Conservation (phyloP, 1,284 basidiomycete species). For the Somion occarium region DNA sequence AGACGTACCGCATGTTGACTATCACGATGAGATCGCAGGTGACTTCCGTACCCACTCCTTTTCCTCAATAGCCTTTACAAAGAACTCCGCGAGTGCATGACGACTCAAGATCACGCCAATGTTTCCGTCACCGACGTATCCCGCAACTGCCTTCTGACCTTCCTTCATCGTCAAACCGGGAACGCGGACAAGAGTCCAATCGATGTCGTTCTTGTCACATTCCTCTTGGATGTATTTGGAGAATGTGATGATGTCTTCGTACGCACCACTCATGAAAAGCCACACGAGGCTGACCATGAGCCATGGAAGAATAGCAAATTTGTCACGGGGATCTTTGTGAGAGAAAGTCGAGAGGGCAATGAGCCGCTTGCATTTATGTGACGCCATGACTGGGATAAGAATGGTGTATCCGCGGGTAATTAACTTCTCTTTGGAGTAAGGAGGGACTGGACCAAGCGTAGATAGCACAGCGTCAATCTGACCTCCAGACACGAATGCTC, state of each 20-base stretch:
- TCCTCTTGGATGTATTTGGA: slow-evolving; percentile 48
- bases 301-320: slow-evolving; percentile 43
- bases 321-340: slow-evolving; percentile 55
- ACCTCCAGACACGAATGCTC: slow-evolving; percentile 36
- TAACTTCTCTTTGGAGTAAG: slow-evolving; percentile 40
- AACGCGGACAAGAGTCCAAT: slow-evolving; percentile 66
- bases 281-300: slow-evolving; percentile 36
- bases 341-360: slow-evolving; percentile 62
- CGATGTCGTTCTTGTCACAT: slow-evolving; percentile 35
- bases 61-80: slow-evolving; percentile 48
- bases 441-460: slow-evolving; percentile 50
- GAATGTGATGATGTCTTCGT: slow-evolving; percentile 45
- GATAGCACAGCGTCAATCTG: slow-evolving; percentile 60
- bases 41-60: slow-evolving; percentile 40
- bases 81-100: slow-evolving; percentile 53
- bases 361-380: slow-evolving; percentile 47
- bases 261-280: slow-evolving; percentile 34
- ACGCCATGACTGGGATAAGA: slow-evolving; percentile 51
- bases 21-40: slow-evolving; percentile 10
- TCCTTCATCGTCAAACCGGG: slow-evolving; percentile 49
- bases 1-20: too few species aligned
- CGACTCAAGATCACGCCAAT: slow-evolving; percentile 43
- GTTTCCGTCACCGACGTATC: slow-evolving; percentile 61
- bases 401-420: slow-evolving; percentile 52
- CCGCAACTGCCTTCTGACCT: slow-evolving; percentile 42